Conservation (phyloP, 2,329 filamentous ascomycete genomes). For the Exophiala phaeomuriformis region DNA sequence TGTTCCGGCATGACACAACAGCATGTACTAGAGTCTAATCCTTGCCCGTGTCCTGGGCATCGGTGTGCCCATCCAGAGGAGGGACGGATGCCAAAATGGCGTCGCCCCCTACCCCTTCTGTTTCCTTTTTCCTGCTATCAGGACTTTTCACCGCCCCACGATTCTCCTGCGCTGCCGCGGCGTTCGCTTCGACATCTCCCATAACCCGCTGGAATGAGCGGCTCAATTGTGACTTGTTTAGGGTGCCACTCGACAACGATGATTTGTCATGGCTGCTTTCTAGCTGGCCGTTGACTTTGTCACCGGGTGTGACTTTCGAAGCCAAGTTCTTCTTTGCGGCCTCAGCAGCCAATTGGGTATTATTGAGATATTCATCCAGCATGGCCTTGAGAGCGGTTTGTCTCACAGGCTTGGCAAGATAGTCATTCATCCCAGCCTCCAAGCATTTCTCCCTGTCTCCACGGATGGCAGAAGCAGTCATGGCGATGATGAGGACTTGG, state of each 20-base stretch:
- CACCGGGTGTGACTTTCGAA: constrained; percentile 8
- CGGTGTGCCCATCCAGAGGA: constrained; percentile 6
- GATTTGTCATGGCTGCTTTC: constrained; percentile 4
- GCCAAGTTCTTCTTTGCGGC: constrained; percentile 3
- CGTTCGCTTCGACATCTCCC: constrained; percentile 16
- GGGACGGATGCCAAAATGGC: neutral
- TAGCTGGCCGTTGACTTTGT: constrained; percentile 13
- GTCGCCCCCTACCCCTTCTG: constrained; percentile 18
- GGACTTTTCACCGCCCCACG: constrained; percentile 7
- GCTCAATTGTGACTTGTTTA: constrained; percentile 17
- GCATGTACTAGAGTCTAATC: neutral
- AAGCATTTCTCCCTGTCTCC: constrained; percentile 91
- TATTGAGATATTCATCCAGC: constrained; percentile 58
- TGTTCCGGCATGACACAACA: too few species aligned
- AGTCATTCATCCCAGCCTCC: constrained; percentile 97
- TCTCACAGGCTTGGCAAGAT: constrained; percentile 89
- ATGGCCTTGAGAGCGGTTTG: constrained; percentile 80
- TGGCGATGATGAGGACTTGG: constrained; percentile 85
- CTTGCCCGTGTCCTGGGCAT: constrained; percentile 5
- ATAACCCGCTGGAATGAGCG: constrained; percentile 22
- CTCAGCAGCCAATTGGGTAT: constrained; percentile 10
- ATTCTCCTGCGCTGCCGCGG: constrained; percentile 6
- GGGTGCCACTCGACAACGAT: constrained; percentile 5
- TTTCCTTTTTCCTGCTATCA: constrained; percentile 20
- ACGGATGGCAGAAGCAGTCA: constrained; percentile 92